These are phyloP conservation scores for Alternaria novae-zelandiae DNA, from an alignment of 2,329 filamentous ascomycete species.

Conservation along the genomic window DNA sequence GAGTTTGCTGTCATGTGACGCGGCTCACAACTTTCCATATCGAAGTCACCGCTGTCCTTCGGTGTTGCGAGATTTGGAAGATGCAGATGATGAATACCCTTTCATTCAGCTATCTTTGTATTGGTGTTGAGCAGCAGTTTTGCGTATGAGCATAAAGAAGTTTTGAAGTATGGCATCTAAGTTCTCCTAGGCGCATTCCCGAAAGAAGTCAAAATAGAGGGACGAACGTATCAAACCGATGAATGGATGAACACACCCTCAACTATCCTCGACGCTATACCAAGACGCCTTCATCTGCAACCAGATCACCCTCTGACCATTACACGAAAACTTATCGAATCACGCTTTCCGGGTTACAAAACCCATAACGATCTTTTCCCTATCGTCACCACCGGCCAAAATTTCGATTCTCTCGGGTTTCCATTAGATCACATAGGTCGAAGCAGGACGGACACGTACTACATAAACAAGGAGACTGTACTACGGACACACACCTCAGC, in stretches of 20 bases:
- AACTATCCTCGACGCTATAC: slow-evolving; percentile 75
- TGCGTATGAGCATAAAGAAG: neutral
- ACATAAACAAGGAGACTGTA: slow-evolving; percentile 83
- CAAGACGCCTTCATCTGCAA: slow-evolving; percentile 85
- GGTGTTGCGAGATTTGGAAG: neutral
- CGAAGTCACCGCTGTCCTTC: too few relatives aligned
- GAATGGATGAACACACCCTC: slow-evolving; percentile 83
- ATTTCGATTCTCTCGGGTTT: slow-evolving; percentile 97
- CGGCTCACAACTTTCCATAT: neutral
- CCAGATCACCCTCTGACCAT: slow-evolving; percentile 89
- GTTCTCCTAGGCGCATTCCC: slow-evolving; percentile 21
- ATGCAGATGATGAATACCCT: too few relatives aligned
- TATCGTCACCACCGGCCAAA: slow-evolving; percentile 82
- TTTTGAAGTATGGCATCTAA: slow-evolving; percentile 11
- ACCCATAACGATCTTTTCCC: slow-evolving; percentile 82
- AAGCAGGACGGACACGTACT: slow-evolving; percentile 90
- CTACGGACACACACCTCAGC: slow-evolving; percentile 93
- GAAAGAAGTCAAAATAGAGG: slow-evolving; percentile 63
- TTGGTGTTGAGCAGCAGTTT: neutral
- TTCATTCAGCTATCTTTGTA: too few relatives aligned
- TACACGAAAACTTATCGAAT: slow-evolving; percentile 90
- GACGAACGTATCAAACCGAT: slow-evolving; percentile 70
- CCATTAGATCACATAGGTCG: slow-evolving; percentile 86
- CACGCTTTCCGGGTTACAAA: slow-evolving; percentile 78
- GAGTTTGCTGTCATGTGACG: slow-evolving; percentile 41